Evolutionary conservation across 805 yeast genomes (phyloP), one percentile per base, ranked within the genome.

Genomic region (Saturnispora dispora): DNA sequence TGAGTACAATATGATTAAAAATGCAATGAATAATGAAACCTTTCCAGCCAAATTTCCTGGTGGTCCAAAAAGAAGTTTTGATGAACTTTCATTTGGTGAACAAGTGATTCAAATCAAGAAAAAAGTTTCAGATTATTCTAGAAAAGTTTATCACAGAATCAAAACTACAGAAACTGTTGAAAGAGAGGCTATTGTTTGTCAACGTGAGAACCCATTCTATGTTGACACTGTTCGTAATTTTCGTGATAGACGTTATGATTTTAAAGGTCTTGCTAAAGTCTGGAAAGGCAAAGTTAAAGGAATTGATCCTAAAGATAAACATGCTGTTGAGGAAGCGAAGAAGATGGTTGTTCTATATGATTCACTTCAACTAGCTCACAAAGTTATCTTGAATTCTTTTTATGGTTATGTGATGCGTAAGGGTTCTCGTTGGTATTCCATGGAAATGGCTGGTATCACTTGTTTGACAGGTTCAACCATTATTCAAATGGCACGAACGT

Each of bases 401-500:
- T 93, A 93, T 61, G 99, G 99, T 47, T 93, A 93, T 62, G 99
- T 93, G 13, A 93, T 93, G 99, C 79, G 99, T 68, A 93, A 93
- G 62, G 99, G 99, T 39, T 93, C 99, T 0, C 77, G 99, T 54
- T 93, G 99, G 99, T 93, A 90, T 62, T 93, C 99, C 0, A 89
- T 93, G 93, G 99, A 93, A 67, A 93, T 95, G 99, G 99, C 99
- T 0, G 99, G 99, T 56, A 93, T 93, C 18, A 93, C 99, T 0
- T 95, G 99, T 75, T 74, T 90, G 46, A 93, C 99, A 0, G 99
- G 99, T 49, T 96, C 99, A 0, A 88, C 96, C 0, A 93, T 93
- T 60, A 93, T 93, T 72, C 98, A 95, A 68, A 86, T 91, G 93
- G 99, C 99, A 0, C 75, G 98, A 55, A 71, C 85, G 0, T 71